Conservation (phyloP, 805 yeast species). For the Babjeviella inositovora region DNA sequence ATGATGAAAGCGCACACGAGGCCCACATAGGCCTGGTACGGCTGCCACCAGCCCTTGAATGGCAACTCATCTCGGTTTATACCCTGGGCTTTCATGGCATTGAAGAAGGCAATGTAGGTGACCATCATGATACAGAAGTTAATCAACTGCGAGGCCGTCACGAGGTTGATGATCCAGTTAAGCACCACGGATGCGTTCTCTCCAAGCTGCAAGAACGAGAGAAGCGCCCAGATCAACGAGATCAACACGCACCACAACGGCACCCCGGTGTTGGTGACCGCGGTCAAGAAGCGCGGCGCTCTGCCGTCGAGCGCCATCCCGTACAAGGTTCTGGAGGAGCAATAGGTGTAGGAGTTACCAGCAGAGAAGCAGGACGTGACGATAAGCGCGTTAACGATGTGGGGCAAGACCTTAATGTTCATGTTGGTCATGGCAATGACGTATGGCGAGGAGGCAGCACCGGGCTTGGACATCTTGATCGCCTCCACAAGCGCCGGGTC, state of each 20-base stretch:
- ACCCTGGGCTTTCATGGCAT: conserved; percentile 39
- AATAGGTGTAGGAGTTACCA: conserved; percentile 29
- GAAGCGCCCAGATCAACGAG: conserved; percentile 34
- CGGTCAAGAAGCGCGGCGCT: conserved; percentile 24
- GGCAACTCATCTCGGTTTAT: conserved; percentile 25
- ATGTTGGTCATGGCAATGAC: conserved; percentile 33
- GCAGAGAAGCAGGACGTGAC: conserved; percentile 29
- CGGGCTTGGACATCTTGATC: conserved; percentile 44
- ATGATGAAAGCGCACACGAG: conserved; percentile 25
- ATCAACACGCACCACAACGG: conserved; percentile 26
- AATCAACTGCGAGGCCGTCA: conserved; percentile 53
- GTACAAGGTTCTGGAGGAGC: conserved; percentile 27
- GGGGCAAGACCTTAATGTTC: conserved; percentile 22
- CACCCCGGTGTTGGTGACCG: conserved; percentile 27
- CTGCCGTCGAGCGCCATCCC: conserved; percentile 28
- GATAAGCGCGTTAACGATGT: conserved; percentile 24
- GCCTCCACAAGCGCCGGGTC: conserved; percentile 47
- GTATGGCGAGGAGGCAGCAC: conserved; percentile 41
- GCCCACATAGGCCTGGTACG: conserved; percentile 37
- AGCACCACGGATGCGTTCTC: conserved; percentile 45
- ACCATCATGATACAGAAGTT: conserved; percentile 41
- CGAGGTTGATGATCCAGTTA: conserved; percentile 57
- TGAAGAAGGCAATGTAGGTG: conserved; percentile 46
- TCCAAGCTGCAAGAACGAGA: conserved; percentile 51
- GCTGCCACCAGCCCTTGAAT: conserved; percentile 42